These are phyloP conservation scores for Ciborinia camelliae DNA, from an alignment of 2,329 filamentous ascomycete genomes.

Conservation along the genomic window DNA sequence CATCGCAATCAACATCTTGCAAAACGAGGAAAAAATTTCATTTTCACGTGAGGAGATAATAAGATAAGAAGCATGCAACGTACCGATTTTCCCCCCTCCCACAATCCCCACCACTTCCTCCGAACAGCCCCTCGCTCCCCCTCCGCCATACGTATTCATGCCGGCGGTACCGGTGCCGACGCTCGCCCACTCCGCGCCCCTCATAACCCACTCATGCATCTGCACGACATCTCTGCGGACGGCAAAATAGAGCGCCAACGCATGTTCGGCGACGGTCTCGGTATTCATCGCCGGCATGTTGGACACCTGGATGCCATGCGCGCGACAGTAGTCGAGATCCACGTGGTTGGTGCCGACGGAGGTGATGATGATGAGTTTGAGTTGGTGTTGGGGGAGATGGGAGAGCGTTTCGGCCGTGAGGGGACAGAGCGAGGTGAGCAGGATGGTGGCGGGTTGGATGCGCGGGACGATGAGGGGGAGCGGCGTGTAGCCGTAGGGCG, in stretches of 20 bases:
- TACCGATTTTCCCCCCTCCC: conserved; percentile 1
- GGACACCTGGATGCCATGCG: neutral
- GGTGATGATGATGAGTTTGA: conserved; percentile 14
- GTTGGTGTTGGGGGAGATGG: neutral
- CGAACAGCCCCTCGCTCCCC: neutral
- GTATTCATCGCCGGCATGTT: conserved; percentile 7
- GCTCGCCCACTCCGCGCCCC: neutral
- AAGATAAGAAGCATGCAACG: neutral
- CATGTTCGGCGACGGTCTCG: neutral
- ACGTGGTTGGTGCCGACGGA: conserved; percentile 11
- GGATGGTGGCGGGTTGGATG: neutral
- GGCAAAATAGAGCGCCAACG: neutral
- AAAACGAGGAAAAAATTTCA: too few species aligned
- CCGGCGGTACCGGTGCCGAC: neutral
- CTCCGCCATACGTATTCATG: neutral
- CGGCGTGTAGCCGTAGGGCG: neutral
- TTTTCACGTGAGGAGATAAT: too few species aligned
- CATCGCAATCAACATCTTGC: too few species aligned
- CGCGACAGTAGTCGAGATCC: neutral
- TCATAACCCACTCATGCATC: conserved; percentile 13
- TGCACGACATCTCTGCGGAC: neutral
- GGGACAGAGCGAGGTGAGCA: neutral
- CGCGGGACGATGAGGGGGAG: neutral
- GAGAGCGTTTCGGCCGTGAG: neutral
- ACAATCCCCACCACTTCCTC: conserved; percentile 1